These are phyloP conservation scores for Lasiodiplodia sp. DNA, from an alignment of 2,329 filamentous ascomycete species.

Conservation along the genomic window DNA sequence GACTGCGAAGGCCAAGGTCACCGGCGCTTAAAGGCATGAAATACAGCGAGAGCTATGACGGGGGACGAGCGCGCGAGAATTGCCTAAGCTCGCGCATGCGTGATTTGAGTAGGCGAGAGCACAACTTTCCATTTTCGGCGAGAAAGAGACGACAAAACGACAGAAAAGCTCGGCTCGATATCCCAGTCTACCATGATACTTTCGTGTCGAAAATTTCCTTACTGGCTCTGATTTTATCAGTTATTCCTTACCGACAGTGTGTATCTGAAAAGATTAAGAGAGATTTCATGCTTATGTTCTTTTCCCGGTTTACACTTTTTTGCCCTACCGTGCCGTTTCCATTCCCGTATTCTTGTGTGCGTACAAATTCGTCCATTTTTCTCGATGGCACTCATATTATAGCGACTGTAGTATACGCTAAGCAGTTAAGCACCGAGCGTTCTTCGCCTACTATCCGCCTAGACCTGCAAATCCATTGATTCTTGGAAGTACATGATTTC, in stretches of 20 bases:
- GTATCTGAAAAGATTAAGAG: background rate
- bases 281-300: background rate
- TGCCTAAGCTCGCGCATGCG: background rate
- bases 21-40: constrained; percentile 3
- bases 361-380: background rate
- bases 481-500: background rate
- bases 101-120: background rate
- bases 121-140: background rate
- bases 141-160: background rate
- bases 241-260: background rate
- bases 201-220: background rate
- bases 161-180: constrained; percentile 10
- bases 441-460: background rate
- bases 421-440: background rate
- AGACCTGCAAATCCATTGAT: background rate
- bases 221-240: background rate
- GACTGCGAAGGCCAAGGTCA: constrained; percentile 33
- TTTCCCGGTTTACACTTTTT: background rate
- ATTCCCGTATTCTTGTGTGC: background rate
- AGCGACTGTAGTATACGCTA: background rate
- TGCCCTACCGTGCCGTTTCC: background rate
- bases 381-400: background rate
- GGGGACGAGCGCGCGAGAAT: background rate
- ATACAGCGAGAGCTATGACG: background rate
- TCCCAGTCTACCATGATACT: constrained; percentile 3